Percentiles rank a stretch among this genome's conserved stretches.
Evolutionary conservation across 805 yeast species (phyloP).

Genomic region (Ogataea dorogensis): DNA sequence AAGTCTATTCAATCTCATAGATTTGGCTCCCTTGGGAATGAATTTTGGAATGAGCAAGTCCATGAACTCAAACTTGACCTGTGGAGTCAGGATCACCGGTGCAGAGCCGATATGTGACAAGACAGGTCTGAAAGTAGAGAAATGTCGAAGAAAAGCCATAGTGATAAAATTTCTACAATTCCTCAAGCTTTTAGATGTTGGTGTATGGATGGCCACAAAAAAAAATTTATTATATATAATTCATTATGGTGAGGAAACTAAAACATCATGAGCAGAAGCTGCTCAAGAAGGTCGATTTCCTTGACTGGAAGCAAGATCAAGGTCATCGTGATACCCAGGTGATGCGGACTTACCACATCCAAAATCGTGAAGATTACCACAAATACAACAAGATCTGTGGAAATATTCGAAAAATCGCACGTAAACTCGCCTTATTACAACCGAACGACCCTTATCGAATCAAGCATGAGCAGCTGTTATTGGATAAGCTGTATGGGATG

Average conservation of each 20-base stretch:
- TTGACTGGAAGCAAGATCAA: slow-evolving; percentile 95
- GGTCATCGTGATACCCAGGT: slow-evolving; percentile 96
- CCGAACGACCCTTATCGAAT: slow-evolving; percentile 85
- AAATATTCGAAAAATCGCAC: slow-evolving; percentile 81
- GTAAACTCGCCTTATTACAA: slow-evolving; percentile 77
- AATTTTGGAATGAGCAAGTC: slow-evolving; percentile 54
- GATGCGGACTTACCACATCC: slow-evolving; percentile 91
- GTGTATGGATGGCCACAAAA: slow-evolving; percentile 7
- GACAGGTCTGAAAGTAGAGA: slow-evolving; percentile 32
- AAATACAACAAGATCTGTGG: slow-evolving; percentile 94
- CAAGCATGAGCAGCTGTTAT: slow-evolving; percentile 81
- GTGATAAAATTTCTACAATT: slow-evolving; percentile 5
- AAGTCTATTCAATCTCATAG: slow-evolving; percentile 54
- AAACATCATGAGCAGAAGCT: slow-evolving; percentile 95
- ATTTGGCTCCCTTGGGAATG: slow-evolving; percentile 65
- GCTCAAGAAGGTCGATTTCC: slow-evolving; percentile 91
- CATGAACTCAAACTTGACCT: slow-evolving; percentile 49
- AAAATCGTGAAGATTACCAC: slow-evolving; percentile 93
- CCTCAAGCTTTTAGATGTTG: background rate
- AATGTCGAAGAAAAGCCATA: slow-evolving; percentile 19
- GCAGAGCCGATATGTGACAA: slow-evolving; percentile 76
- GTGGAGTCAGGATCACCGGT: slow-evolving; percentile 68
- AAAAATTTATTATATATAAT: slow-evolving; percentile 8
- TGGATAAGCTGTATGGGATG: slow-evolving; percentile 86
- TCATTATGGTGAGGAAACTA: slow-evolving; percentile 69